Conservation (phyloP, 75 land plant genomes). For the Cupressus sempervirens region DNA sequence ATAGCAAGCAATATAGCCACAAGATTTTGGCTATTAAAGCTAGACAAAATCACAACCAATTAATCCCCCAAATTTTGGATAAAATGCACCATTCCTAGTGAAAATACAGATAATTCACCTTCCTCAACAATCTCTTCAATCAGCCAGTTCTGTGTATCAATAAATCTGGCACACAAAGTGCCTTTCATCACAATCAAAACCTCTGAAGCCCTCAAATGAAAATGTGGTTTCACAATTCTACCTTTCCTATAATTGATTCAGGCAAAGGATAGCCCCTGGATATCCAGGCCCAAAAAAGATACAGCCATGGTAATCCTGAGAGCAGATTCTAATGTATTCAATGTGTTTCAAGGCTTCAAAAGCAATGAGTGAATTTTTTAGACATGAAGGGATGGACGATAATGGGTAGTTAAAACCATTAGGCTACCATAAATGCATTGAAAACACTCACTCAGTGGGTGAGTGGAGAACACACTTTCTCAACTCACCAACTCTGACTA, state of each 20-base stretch:
- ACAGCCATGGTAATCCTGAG: conserved; percentile 14
- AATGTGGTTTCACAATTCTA: conserved; percentile 18
- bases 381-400: too few species aligned
- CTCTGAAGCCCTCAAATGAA: conserved; percentile 26
- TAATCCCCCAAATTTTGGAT: conserved; percentile 12
- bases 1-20: background rate
- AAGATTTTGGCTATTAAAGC: conserved; percentile 27
- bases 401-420: too few species aligned
- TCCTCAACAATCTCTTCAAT: conserved; percentile 8
- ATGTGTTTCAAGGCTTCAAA: conserved; percentile 26
- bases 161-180: conserved; percentile 21
- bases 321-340: conserved; percentile 27
- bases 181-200: conserved; percentile 16
- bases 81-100: conserved; percentile 30
- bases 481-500: too few species aligned
- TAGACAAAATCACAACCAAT: background rate
- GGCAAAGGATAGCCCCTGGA: conserved; percentile 19
- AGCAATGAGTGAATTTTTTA: conserved; percentile 13
- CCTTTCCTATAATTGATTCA: conserved; percentile 12
- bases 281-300: conserved; percentile 22
- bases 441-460: too few species aligned
- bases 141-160: conserved; percentile 10
- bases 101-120: conserved; percentile 28
- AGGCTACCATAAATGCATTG: too few species aligned
- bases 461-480: too few species aligned